Base-by-base conservation (phyloP, 2,329 filamentous ascomycete genomes). In the Cordyceps farinosa region DNA sequence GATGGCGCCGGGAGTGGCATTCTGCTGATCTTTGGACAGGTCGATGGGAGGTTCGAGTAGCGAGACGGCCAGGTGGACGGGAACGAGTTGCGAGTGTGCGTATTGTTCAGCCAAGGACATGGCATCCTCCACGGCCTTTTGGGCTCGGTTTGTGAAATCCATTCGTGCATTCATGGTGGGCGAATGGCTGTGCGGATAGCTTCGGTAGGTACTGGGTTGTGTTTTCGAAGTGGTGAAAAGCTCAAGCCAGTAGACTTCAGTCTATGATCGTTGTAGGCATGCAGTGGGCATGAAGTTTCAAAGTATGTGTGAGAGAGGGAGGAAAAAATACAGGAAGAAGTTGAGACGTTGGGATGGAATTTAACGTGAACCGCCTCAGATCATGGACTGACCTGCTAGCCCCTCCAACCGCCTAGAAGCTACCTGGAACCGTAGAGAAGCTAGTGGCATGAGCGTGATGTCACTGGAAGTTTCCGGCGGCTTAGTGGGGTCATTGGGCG, bases 121-220 rank as follows among this genome's bases (percentile, higher is more conserved):
- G 76, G 93, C 91, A 76, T 97, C 92, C 71, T 90, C 87, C 74
- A 99, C 84, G 71, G 94, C 90, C 80, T 94, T 91, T 74, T 93
- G 90, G 68, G 91, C 95, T 78, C 90, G 84, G 78, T 98, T 94
- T 68, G 95, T 99, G 75, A 97, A 97, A 75, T 96, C 89, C 88
- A 93, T 91, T 71, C 88, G 86, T 59, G 87, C 85, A 77, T 84
- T 85, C 90, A 92, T 91, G 69, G 69, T 85, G 74, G 54, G 30
- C 68, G 64, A 63, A 67, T 54, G 64, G 59, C 65, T 60, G 34
- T 51, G 53, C 55, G 36, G 47, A 36, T 15, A 13, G n/a, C 30
- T 8, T 51, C 13, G 15, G 45, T 1, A 6, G 7, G 40, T 32
- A 3, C 17, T 48, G 36, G 61, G 53, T 50, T 13, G 30, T 50